A percentile compares a stretch with the other conserved stretches of the same genome.
These are phyloP conservation scores for Alnus rubra DNA, from an alignment of 306 rosid species.

Conservation along the genomic window DNA sequence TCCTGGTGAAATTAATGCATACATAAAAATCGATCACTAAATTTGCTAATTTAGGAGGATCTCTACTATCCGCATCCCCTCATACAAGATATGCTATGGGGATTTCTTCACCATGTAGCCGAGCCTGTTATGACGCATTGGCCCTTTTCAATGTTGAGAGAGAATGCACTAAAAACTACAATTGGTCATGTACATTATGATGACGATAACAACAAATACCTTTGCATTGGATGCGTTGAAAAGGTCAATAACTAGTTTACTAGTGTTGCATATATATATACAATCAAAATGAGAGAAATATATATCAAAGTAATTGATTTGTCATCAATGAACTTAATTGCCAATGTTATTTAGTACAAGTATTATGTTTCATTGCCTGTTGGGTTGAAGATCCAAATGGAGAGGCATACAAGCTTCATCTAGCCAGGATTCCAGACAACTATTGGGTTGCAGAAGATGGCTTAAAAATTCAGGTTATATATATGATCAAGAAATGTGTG, in stretches of 20 bases:
- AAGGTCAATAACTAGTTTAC: too few relatives aligned
- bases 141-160: conserved; percentile 56
- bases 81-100: too few relatives aligned
- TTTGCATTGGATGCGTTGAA: conserved; percentile 35
- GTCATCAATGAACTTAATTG: too few relatives aligned
- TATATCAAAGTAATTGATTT: too few relatives aligned
- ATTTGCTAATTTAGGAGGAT: too few relatives aligned
- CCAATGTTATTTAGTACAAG: conserved; percentile 18
- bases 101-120: too few relatives aligned
- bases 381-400: conserved; percentile 75
- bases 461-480: conserved; percentile 29
- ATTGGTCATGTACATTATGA: conserved; percentile 58
- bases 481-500: neutral
- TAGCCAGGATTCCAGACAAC: conserved; percentile 64
- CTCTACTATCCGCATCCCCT: too few relatives aligned
- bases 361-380: conserved; percentile 52
- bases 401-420: conserved; percentile 65
- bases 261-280: too few relatives aligned
- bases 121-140: conserved; percentile 29
- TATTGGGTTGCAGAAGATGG: conserved; percentile 87
- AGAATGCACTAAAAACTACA: conserved; percentile 33
- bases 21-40: too few relatives aligned
- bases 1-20: too few relatives aligned
- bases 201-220: conserved; percentile 56
- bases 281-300: too few relatives aligned